Base-by-base conservation (phyloP, 257 asterid genomes). In the Coffea eugenioides region DNA sequence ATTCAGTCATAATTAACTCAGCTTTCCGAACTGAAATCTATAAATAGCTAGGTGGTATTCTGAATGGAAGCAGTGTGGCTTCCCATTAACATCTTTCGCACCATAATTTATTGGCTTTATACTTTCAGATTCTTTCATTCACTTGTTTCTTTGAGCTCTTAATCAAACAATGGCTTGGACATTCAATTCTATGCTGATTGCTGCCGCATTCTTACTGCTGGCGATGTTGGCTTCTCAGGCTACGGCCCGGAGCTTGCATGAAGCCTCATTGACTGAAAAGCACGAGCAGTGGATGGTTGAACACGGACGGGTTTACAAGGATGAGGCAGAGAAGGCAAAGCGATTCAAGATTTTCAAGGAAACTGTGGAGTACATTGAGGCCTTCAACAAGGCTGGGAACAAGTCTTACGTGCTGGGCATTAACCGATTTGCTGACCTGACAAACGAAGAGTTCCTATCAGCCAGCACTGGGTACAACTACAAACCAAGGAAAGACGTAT, bases 341-440 rank as follows among this genome's bases (percentile, higher is more conserved):
- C 11, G 81, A 49, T 77, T 27, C 45, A 39, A 68, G 12, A 77
- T 77, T 15, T 77, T 77, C 75, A 77, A 77, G 77, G 71, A 79
- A 31, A 79, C 71, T 46, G 64, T 57, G 1, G 46, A 70, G 54
- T 20, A 12, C 20, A 54, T 54, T 16, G 59, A 54, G 59, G 2
- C 59, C 4, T 54, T 54, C 20, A 54, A 54, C 5, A 5, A 54
- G 43, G 43, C 43, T 39, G 43, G 43, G 43, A 4, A 39, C 43
- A 39, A 39, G 43, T 39, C 43, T 39, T 39, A 39, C 43, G 43
- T 39, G 43, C 1, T 39, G 43, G 43, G 43, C 43, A 39, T 39
- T 39, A 39, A 39, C 43, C 43, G 5, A 4, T 39, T 39, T 39
- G 5, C 43, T 39, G 43, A 39, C 43, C 3, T 39, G 43, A 39